Conservation (phyloP, 2,329 filamentous ascomycete species). For the Chaetomium olivaceum region DNA sequence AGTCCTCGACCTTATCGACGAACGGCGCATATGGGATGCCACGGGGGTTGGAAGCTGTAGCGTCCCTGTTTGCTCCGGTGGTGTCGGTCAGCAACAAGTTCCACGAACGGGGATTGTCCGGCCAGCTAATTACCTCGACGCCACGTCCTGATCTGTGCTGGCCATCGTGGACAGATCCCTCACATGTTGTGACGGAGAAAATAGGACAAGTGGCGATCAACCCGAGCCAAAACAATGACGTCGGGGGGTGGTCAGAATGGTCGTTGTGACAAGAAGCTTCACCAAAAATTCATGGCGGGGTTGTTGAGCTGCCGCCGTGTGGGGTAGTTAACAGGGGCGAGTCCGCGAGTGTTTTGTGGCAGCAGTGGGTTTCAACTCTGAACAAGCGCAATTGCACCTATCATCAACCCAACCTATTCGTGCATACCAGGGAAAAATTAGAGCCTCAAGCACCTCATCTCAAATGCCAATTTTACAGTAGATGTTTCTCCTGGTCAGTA, state of each 20-base stretch:
- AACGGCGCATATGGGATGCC: conserved; percentile 84
- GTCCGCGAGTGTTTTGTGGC: neutral
- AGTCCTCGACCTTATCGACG: conserved; percentile 86
- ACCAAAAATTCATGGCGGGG: conserved; percentile 27
- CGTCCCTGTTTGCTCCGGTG: conserved; percentile 44
- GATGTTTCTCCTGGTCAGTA: no score
- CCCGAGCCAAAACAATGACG: conserved; percentile 15
- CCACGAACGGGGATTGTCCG: neutral
- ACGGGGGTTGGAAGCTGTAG: conserved; percentile 69
- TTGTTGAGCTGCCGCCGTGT: conserved; percentile 1
- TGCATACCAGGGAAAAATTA: no score
- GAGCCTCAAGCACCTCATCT: no score
- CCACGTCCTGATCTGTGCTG: conserved; percentile 20
- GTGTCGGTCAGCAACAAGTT: neutral
- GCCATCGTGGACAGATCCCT: conserved; percentile 15
- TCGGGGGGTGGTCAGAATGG: neutral
- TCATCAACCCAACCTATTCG: no score
- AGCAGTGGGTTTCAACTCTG: neutral
- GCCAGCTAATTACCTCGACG: neutral
- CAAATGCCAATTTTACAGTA: no score
- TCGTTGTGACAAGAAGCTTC: neutral
- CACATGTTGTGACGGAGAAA: conserved; percentile 11
- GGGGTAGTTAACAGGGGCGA: conserved; percentile 9
- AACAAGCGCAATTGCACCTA: no score
- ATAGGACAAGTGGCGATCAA: neutral